Evolutionary conservation across 1,284 basidiomycete genomes (phyloP).

Genomic region (Thelephora terrestris): DNA sequence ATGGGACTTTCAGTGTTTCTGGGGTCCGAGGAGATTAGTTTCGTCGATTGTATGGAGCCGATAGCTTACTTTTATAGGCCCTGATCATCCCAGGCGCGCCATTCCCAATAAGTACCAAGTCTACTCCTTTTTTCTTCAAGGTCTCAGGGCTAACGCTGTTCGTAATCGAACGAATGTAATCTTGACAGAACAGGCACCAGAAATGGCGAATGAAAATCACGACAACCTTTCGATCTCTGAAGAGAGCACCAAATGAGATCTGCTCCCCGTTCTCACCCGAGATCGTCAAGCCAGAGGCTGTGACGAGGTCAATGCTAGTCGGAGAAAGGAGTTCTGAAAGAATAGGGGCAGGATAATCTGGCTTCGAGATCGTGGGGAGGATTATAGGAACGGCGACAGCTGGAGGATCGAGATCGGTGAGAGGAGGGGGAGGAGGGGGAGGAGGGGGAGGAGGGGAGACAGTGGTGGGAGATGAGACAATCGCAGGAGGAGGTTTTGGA

Average conservation of each 20-base stretch:
- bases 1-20: conserved; percentile 52
- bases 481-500: too few relatives aligned
- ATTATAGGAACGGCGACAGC: too few relatives aligned
- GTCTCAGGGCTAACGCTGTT: conserved; percentile 39
- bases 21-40: neutral
- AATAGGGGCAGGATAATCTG: too few relatives aligned
- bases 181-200: conserved; percentile 76
- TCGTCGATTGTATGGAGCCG: neutral
- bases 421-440: too few relatives aligned
- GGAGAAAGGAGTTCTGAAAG: conserved; percentile 5
- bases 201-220: conserved; percentile 73
- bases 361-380: too few relatives aligned
- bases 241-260: conserved; percentile 65
- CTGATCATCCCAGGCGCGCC: conserved; percentile 66
- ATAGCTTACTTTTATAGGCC: conserved; percentile 49
- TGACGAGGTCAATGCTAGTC: conserved; percentile 42
- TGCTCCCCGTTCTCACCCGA: conserved; percentile 57
- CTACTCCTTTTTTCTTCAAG: conserved; percentile 43
- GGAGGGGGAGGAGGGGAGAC: too few relatives aligned
- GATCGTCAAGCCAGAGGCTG: conserved; percentile 54
- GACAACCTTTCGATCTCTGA: conserved; percentile 54
- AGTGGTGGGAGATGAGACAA: too few relatives aligned
- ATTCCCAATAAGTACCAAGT: conserved; percentile 70
- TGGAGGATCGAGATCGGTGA: too few relatives aligned
- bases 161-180: conserved; percentile 69